phyloP scores from a whole-genome alignment of 2,329 filamentous ascomycete species.

The Harringtonia lauricola region DNA sequence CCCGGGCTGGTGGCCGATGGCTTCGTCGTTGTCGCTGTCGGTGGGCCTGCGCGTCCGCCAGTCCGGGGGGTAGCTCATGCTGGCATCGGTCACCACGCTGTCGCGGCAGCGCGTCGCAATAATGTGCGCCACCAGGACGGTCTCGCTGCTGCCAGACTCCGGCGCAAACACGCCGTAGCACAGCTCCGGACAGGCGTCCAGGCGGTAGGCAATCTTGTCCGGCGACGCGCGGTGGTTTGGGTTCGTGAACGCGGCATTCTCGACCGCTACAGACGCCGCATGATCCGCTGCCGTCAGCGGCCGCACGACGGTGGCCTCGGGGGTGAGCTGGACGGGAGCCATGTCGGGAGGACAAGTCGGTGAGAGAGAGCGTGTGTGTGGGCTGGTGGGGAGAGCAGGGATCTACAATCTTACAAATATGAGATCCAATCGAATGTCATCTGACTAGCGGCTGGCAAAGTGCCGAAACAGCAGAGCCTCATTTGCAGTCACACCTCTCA shows the following conservation, averaged over 20 bases:
- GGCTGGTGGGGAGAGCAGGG: too few species aligned
- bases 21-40: conserved; percentile 24
- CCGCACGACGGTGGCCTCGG: conserved; percentile 43
- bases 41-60: conserved; percentile 43
- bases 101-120: conserved; percentile 61
- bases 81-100: conserved; percentile 55
- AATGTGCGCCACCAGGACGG: conserved; percentile 66
- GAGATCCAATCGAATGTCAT: too few species aligned
- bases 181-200: conserved; percentile 64
- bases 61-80: conserved; percentile 63
- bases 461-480: too few species aligned
- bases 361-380: too few species aligned
- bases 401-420: too few species aligned
- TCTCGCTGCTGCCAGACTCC: conserved; percentile 32
- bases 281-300: conserved; percentile 57
- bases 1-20: conserved; percentile 58
- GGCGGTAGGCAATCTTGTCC: conserved; percentile 62
- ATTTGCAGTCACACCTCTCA: too few species aligned
- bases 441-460: too few species aligned
- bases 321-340: conserved; percentile 1
- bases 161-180: conserved; percentile 60
- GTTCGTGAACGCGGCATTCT: conserved; percentile 41
- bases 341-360: not conserved
- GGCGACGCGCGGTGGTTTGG: conserved; percentile 36
- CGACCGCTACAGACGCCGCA: conserved; percentile 45